Evolutionary conservation across 306 rosid species (phyloP), one percentile per base, ranked within the genome.

Genomic region (Cicer arietinum): DNA sequence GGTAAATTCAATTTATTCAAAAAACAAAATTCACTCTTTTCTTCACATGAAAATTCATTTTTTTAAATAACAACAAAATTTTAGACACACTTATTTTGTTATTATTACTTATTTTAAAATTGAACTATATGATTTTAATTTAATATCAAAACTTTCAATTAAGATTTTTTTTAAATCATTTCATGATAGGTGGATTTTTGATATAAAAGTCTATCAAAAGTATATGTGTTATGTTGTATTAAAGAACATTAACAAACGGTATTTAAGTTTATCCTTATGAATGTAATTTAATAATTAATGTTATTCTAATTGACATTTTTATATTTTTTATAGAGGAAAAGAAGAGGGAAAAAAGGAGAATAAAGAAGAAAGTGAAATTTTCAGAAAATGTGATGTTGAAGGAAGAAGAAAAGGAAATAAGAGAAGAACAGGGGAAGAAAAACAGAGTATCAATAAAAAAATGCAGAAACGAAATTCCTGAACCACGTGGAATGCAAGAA

Each of bases 301-400:
- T 30, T 17, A 1, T 0, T 8, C 8, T 1, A 30, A 30, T 16
- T 12, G n/a, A 2, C 0, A 17, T 44, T 41, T 71, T 18, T 5
- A 13, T 0, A 7, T 20, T 56, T 13, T 46, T 79, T 64, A 0
- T 73, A 78, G 87, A 79, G 22, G 86, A 85, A 16, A 89, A 78
- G 86, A 92, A 80, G 53, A 73, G 44, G 68, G 86, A 51, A 10
- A 84, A 71, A 51, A 84, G 58, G 71, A 80, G 43, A 56, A 45
- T 80, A 81, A 88, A 88, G 72, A 93, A 89, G 84, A 90, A 64
- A 56, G 97, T 93, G 64, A 73, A 87, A 59, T 93, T 93, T 71
- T 89, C 96, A 0, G 92, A 84, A 67, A 75, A 80, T 88, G 96
- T 91, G 86, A 88, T 80, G 76, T 85, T 90, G 85, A 90, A 86